A percentile compares a stretch with the other conserved stretches of the same genome.
phyloP scores from a whole-genome alignment of 2,329 filamentous ascomycete species.

The Beauveria bassiana region DNA sequence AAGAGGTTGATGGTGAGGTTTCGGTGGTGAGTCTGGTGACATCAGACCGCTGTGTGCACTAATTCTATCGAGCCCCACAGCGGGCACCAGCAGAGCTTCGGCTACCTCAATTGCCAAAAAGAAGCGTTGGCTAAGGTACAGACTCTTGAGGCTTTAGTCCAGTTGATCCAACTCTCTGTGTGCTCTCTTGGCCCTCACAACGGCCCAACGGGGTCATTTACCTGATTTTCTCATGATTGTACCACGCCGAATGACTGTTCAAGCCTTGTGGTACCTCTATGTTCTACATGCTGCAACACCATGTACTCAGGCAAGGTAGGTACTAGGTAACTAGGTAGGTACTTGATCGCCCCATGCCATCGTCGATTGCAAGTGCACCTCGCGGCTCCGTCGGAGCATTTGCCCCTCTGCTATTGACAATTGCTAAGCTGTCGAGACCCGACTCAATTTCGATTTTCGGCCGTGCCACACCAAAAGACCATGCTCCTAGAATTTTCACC shows the following conservation, averaged over 20 bases:
- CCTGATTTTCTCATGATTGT: too few relatives aligned
- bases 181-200: too few relatives aligned
- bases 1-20: too few relatives aligned
- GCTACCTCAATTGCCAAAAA: neutral
- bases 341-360: neutral
- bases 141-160: neutral
- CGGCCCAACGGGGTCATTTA: neutral
- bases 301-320: neutral
- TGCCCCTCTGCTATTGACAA: slow-evolving; percentile 1
- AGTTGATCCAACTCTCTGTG: neutral
- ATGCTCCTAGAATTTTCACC: neutral
- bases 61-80: neutral
- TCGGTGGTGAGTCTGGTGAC: neutral
- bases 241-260: too few relatives aligned
- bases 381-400: slow-evolving; percentile 7
- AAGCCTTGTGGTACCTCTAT: too few relatives aligned
- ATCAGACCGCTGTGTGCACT: neutral
- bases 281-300: neutral
- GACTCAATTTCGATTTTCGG: neutral
- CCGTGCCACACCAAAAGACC: neutral
- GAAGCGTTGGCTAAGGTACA: too few relatives aligned
- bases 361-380: slow-evolving; percentile 1
- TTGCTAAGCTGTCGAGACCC: neutral
- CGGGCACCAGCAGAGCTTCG: neutral
- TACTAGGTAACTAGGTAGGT: neutral